phyloP scores from a whole-genome alignment of 2,329 filamentous ascomycete species.

The Exophiala sideris region DNA sequence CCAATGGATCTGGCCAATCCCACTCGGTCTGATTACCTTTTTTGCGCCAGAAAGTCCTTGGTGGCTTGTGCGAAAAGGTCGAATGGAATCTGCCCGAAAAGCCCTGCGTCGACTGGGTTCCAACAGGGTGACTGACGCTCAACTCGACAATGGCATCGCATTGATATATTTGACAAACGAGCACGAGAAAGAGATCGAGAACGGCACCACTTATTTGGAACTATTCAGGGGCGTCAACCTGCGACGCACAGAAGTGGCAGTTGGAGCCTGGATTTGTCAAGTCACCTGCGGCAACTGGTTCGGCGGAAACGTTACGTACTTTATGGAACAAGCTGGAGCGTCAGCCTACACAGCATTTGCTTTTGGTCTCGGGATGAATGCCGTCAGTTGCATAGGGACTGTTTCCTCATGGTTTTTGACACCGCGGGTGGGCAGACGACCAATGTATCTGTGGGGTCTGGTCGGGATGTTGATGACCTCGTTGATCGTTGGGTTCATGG shows the following conservation, averaged over 20 bases:
- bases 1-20: constrained; percentile 53
- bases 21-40: constrained; percentile 41
- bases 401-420: constrained; percentile 78
- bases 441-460: constrained; percentile 70
- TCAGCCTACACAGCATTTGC: constrained; percentile 49
- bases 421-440: constrained; percentile 69
- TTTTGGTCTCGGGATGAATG: constrained; percentile 58
- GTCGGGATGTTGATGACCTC: constrained; percentile 60
- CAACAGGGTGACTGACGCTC: constrained; percentile 61
- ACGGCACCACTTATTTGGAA: constrained; percentile 41
- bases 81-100: constrained; percentile 33
- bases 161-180: constrained; percentile 62
- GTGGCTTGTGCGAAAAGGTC: constrained; percentile 37
- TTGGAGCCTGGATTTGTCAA: constrained; percentile 62
- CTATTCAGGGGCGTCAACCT: constrained; percentile 77
- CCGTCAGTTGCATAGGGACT: constrained; percentile 71
- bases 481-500: not conserved
- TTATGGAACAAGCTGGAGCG: constrained; percentile 54
- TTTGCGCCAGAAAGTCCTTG: constrained; percentile 39
- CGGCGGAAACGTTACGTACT: constrained; percentile 61
- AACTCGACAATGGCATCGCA: constrained; percentile 76
- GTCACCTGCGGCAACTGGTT: constrained; percentile 61
- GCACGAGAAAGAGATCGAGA: not conserved
- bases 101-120: constrained; percentile 34
- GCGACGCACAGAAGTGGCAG: constrained; percentile 70